These are phyloP conservation scores for Bolboschoenoplectus hybrid DNA, from an alignment of 202 grass and related monocot genomes.

Conservation along the genomic window DNA sequence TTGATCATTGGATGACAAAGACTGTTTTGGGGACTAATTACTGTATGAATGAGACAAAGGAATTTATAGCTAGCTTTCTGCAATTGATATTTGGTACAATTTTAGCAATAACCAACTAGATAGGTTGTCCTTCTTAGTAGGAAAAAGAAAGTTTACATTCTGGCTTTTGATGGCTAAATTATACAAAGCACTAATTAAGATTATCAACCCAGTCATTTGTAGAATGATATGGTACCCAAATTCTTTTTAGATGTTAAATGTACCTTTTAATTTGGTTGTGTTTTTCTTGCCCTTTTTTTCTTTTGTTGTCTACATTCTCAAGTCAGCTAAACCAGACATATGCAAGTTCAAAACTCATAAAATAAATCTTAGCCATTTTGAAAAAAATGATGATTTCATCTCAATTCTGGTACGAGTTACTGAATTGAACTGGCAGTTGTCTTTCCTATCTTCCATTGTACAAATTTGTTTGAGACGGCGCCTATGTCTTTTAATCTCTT, in stretches of 20 bases:
- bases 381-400: too few species aligned
- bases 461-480: too few species aligned
- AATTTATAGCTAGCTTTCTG: neutral
- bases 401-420: too few species aligned
- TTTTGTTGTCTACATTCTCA: too few species aligned
- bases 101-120: neutral
- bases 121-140: neutral
- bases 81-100: neutral
- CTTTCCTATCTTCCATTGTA: too few species aligned
- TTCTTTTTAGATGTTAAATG: neutral
- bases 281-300: too few species aligned
- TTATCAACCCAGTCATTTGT: neutral
- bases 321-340: too few species aligned
- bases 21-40: neutral
- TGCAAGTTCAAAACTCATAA: too few species aligned
- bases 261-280: neutral
- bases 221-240: neutral
- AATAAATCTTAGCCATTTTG: too few species aligned
- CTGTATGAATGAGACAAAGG: neutral
- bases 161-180: neutral
- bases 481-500: too few species aligned
- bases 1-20: neutral
- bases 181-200: neutral
- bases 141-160: neutral
- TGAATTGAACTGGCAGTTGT: too few species aligned